Evolutionary conservation across 2,329 filamentous ascomycete species (phyloP), one percentile per base, ranked within the genome.

Genomic region (Pyricularia grisea): DNA sequence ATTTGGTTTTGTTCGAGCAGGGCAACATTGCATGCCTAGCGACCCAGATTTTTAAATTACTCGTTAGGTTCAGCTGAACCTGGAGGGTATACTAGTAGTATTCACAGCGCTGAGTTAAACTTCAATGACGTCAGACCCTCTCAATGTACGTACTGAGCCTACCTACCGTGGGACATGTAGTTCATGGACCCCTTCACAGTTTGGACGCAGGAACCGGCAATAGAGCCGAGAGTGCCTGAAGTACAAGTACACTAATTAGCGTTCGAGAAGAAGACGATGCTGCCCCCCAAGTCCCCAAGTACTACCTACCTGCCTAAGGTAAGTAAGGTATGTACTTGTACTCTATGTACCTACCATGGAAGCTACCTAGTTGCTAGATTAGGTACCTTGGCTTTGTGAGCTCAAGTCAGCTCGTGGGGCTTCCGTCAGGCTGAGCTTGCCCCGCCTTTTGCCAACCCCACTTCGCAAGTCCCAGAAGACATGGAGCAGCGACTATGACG

Each of bases 121-220:
- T 64, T 17, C 69, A 25, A 31, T 67, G 50, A 33, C 55, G 55
- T 67, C 42, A 67, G 66, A 20, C 20, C 50, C 27, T 6, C 36
- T 9, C 4, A 42, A 9, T 60, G 25, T n/a, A 17, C 5, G 11
- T 36, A 36, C 3, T 36, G 33, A 27, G 27, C 27, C 27, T 27
- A 27, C 27, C 27, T 27, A 27, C 27, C 27, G 27, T 27, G 27
- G 27, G 2, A 27, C 27, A 27, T 27, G 27, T 17, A 42, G 17
- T 55, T 55, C 27, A 55, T 55, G 42, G 55, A 30, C 28, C 14
- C 33, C 33, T 17, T 42, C 4, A 4, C 33, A 14, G 33, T 42
- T 42, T 50, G 33, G 66, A 67, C 66, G 36, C 42, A 58, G 28
- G 42, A 67, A 66, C 65, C 65, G 31, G 64, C n/a, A 65, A 28